Conservation (phyloP, 257 asterid species). For the Lycium ferocissimum region DNA sequence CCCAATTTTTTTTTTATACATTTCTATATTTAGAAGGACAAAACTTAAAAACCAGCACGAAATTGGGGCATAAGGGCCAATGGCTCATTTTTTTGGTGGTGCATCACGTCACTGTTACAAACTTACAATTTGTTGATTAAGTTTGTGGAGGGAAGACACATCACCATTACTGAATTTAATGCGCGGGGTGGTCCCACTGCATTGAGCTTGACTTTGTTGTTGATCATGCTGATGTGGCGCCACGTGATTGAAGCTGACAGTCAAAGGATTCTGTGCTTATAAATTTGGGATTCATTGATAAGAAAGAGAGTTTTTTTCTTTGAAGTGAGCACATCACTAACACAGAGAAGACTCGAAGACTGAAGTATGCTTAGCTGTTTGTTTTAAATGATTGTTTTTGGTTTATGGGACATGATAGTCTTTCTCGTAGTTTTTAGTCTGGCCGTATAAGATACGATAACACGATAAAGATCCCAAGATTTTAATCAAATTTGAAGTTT, state of each 20-base stretch:
- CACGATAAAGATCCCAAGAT: neutral
- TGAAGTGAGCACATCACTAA: constrained; percentile 12
- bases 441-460: neutral
- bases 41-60: too few species aligned
- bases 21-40: too few species aligned
- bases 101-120: constrained; percentile 21
- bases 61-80: too few species aligned
- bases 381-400: neutral
- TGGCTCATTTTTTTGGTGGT: too few species aligned
- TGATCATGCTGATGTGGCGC: constrained; percentile 24
- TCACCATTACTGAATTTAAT: constrained; percentile 56
- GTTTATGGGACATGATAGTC: neutral
- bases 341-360: neutral
- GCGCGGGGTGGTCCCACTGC: constrained; percentile 39
- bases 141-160: constrained; percentile 44
- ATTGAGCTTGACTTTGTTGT: constrained; percentile 23
- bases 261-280: neutral
- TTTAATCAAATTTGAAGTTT: neutral
- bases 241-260: neutral
- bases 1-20: too few species aligned
- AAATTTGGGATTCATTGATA: neutral
- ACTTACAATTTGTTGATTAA: neutral
- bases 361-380: constrained; percentile 13
- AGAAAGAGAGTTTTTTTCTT: neutral
- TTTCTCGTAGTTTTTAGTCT: neutral